phyloP scores from a whole-genome alignment of 2,329 filamentous ascomycete species.

The Pseudogymnoascus sp. region DNA sequence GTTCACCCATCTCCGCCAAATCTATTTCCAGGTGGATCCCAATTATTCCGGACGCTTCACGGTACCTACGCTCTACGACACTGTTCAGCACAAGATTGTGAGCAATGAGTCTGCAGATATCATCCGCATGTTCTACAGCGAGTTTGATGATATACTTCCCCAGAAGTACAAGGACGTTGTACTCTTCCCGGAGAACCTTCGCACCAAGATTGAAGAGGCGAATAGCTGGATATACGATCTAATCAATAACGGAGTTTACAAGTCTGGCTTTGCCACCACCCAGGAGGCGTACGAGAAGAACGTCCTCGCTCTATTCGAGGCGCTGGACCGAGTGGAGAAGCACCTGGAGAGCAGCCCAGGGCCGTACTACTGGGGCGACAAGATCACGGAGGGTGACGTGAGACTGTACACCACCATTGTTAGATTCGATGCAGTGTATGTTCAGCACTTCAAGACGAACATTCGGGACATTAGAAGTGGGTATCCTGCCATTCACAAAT shows the following conservation, averaged over 20 bases:
- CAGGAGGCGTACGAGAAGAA: slow-evolving; percentile 75
- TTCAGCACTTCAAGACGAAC: slow-evolving; percentile 57
- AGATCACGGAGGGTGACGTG: slow-evolving; percentile 74
- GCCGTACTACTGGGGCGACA: slow-evolving; percentile 66
- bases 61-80: slow-evolving; percentile 60
- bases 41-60: slow-evolving; percentile 62
- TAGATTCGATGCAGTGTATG: slow-evolving; percentile 60
- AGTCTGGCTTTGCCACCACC: slow-evolving; percentile 75
- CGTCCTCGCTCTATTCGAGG: slow-evolving; percentile 61
- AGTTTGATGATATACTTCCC: slow-evolving; percentile 65
- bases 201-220: slow-evolving; percentile 58
- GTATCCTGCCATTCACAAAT: slow-evolving; percentile 58
- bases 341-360: slow-evolving; percentile 49
- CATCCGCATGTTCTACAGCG: slow-evolving; percentile 71
- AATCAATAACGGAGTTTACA: slow-evolving; percentile 66
- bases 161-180: slow-evolving; percentile 51
- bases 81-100: slow-evolving; percentile 58
- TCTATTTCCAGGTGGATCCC: slow-evolving; percentile 58
- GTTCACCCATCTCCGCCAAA: slow-evolving; percentile 40
- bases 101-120: slow-evolving; percentile 81
- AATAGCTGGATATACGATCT: slow-evolving; percentile 73
- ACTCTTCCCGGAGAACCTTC: slow-evolving; percentile 59
- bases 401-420: slow-evolving; percentile 57
- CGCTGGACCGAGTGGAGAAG: slow-evolving; percentile 66
- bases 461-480: slow-evolving; percentile 32